Percentiles rank a stretch among this genome's conserved stretches.
phyloP scores from a whole-genome alignment of 106 monocot genomes.

The Amphibolis antarctica region DNA sequence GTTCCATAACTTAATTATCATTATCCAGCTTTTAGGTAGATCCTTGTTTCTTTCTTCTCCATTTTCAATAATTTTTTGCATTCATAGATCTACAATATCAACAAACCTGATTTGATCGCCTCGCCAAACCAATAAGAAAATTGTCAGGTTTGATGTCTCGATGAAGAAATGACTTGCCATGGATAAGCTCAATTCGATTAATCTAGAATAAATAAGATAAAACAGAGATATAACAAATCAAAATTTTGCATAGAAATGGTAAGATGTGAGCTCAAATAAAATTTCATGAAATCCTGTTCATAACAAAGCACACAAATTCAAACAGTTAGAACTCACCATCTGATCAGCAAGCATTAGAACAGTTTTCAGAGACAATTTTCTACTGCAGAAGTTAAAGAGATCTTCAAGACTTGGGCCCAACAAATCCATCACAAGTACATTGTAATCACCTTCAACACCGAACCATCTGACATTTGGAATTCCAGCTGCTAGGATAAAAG shows the following conservation, averaged over 20 bases:
- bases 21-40: no score
- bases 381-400: slow-evolving; percentile 20
- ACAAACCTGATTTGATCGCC: slow-evolving; percentile 17
- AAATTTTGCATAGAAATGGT: background rate
- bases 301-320: no score
- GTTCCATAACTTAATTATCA: no score
- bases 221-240: no score
- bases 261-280: no score
- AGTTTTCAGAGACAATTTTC: slow-evolving; percentile 17
- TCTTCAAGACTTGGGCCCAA: slow-evolving; percentile 28
- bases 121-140: slow-evolving; percentile 24
- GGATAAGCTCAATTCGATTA: slow-evolving; percentile 18
- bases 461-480: slow-evolving; percentile 25
- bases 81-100: no score
- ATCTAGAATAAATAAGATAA: slow-evolving; percentile 2
- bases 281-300: no score
- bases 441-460: slow-evolving; percentile 19
- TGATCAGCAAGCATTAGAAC: slow-evolving; percentile 28
- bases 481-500: slow-evolving; percentile 6
- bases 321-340: slow-evolving; percentile 11
- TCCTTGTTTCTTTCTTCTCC: no score
- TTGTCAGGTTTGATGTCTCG: slow-evolving; percentile 29
- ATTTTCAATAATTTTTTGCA: no score
- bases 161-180: slow-evolving; percentile 21
- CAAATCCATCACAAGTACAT: slow-evolving; percentile 19